Evolutionary conservation across 768 basidiomycete genomes (phyloP).

Genomic region (Pisolithus marmoratus): DNA sequence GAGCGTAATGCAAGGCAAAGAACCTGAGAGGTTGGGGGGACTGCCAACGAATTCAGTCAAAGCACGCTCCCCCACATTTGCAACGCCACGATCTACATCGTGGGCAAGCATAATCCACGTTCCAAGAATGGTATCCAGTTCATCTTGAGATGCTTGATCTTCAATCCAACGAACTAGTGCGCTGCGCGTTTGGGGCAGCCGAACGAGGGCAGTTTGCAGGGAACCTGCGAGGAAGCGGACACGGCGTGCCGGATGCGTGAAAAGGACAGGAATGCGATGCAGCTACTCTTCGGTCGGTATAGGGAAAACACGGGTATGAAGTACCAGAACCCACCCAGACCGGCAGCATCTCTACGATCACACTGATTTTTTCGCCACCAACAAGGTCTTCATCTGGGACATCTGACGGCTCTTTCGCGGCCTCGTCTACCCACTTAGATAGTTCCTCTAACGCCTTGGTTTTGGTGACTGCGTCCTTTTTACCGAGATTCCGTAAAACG

Average conservation of each 20-base stretch:
- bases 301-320: neutral
- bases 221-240: constrained; percentile 56
- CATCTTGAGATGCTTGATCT: constrained; percentile 42
- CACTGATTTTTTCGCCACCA: constrained; percentile 13
- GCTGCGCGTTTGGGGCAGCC: constrained; percentile 42
- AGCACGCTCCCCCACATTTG: constrained; percentile 41
- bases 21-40: constrained; percentile 1
- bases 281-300: constrained; percentile 39
- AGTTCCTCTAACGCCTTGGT: constrained; percentile 83
- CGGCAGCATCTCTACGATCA: constrained; percentile 61
- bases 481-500: constrained; percentile 72
- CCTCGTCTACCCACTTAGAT: constrained; percentile 56
- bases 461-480: constrained; percentile 88
- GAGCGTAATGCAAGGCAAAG: constrained; percentile 24
- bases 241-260: constrained; percentile 75
- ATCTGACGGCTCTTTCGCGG: constrained; percentile 36
- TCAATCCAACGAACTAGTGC: constrained; percentile 47
- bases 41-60: constrained; percentile 41
- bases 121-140: constrained; percentile 56
- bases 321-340: constrained; percentile 70
- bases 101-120: constrained; percentile 69
- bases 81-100: constrained; percentile 65
- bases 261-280: constrained; percentile 79
- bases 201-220: constrained; percentile 62
- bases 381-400: constrained; percentile 3